Conservation (phyloP, 2,329 filamentous ascomycete genomes). For the Trichoderma lentiforme region DNA sequence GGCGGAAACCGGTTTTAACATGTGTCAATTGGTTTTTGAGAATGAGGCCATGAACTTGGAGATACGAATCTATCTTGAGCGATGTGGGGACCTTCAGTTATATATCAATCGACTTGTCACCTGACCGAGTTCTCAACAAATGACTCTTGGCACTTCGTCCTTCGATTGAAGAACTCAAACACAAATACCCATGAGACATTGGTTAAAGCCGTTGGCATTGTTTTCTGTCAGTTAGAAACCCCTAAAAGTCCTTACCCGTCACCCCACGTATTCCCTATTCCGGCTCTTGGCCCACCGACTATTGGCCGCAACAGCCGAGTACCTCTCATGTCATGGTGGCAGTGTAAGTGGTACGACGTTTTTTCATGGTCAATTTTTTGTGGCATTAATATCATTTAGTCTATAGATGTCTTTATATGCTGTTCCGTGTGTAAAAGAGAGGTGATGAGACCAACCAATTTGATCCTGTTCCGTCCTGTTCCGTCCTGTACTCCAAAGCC, state of each 20-base stretch:
- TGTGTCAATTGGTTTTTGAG: background rate
- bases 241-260: background rate
- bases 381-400: background rate
- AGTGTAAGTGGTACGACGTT: background rate
- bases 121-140: background rate
- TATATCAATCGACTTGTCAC: background rate
- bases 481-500: background rate
- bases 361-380: background rate
- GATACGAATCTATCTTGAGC: background rate
- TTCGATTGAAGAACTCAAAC: background rate
- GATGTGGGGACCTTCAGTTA: conserved; percentile 2
- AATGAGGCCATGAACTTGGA: background rate
- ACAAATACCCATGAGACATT: background rate
- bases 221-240: background rate
- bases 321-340: background rate
- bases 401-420: background rate
- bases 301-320: background rate
- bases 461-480: background rate
- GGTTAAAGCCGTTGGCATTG: background rate
- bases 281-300: background rate
- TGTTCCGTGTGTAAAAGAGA: background rate
- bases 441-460: conserved; percentile 10
- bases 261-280: conserved; percentile 5
- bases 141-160: background rate
- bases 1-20: background rate